Evolutionary conservation across 768 basidiomycete genomes (phyloP).

Genomic region (Vararia minispora): DNA sequence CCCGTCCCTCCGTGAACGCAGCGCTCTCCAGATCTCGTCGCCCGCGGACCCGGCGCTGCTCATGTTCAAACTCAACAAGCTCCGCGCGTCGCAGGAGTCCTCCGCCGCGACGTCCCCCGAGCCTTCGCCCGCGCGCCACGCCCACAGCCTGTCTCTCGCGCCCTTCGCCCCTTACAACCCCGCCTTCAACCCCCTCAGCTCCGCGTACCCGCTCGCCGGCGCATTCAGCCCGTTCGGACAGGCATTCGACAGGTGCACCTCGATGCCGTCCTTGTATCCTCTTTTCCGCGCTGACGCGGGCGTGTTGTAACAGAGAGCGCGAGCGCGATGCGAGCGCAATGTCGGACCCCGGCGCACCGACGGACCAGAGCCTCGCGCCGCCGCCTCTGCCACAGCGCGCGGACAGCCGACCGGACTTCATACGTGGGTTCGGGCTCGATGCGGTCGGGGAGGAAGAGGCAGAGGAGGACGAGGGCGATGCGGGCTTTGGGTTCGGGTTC

Average conservation of each 20-base stretch:
- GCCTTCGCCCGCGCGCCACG: constrained; percentile 53
- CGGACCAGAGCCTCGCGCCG: constrained; percentile 33
- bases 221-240: too few species aligned
- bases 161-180: constrained; percentile 30
- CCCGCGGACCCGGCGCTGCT: constrained; percentile 79
- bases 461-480: constrained; percentile 31
- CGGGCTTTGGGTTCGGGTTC: too few species aligned
- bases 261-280: constrained; percentile 15
- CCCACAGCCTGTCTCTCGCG: constrained; percentile 64
- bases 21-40: constrained; percentile 61
- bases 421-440: constrained; percentile 71
- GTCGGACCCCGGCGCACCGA: constrained; percentile 46
- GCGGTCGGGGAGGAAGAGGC: constrained; percentile 67
- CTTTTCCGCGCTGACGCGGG: too few species aligned
- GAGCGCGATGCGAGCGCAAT: constrained; percentile 28
- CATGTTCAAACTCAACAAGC: constrained; percentile 73
- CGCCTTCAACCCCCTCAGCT: constrained; percentile 58
- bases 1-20: constrained; percentile 13
- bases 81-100: constrained; percentile 58
- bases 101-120: constrained; percentile 58
- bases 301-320: too few species aligned
- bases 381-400: constrained; percentile 29
- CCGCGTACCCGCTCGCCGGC: constrained; percentile 36
- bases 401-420: constrained; percentile 59
- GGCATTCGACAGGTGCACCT: too few species aligned